A percentile compares a stretch with the other conserved stretches of the same genome.
Evolutionary conservation across 805 yeast species (phyloP).

Genomic region (Deakozyma indianensis): DNA sequence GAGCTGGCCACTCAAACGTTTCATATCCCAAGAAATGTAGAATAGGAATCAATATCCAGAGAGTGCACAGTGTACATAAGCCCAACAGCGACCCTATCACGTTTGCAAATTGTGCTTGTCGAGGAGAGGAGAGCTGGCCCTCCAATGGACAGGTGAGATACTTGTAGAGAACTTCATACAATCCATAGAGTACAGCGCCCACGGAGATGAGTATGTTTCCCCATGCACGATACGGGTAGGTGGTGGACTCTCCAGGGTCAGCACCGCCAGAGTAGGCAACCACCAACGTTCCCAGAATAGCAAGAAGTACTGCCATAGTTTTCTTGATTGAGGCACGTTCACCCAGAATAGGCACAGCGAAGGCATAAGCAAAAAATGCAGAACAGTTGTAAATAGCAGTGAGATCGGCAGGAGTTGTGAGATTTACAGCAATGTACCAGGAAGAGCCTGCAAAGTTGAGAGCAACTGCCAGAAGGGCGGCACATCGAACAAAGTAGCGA

Average conservation of each 20-base stretch:
- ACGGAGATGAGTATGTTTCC: conserved; percentile 59
- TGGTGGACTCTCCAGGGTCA: conserved; percentile 14
- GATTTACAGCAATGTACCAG: conserved; percentile 74
- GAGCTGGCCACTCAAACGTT: conserved; percentile 37
- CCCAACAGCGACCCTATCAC: conserved; percentile 62
- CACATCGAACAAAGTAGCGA: conserved; percentile 30
- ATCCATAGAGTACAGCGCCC: conserved; percentile 69
- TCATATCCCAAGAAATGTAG: conserved; percentile 44
- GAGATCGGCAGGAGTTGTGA: conserved; percentile 72
- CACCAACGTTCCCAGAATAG: conserved; percentile 59
- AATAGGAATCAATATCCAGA: conserved; percentile 34
- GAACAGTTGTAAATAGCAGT: conserved; percentile 87
- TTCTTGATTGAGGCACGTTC: conserved; percentile 55
- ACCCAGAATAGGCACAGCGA: conserved; percentile 59
- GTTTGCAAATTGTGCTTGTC: conserved; percentile 72
- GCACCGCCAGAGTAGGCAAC: conserved; percentile 48
- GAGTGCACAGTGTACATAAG: conserved; percentile 32
- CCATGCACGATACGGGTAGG: conserved; percentile 43
- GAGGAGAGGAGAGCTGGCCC: conserved; percentile 41
- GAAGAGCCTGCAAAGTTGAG: conserved; percentile 65
- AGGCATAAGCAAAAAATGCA: conserved; percentile 76
- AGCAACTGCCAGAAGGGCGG: conserved; percentile 36
- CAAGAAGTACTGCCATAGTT: conserved; percentile 51
- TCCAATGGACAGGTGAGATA: conserved; percentile 60
- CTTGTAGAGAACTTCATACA: conserved; percentile 75